A percentile compares a stretch with the other conserved stretches of the same genome.
Evolutionary conservation across 768 basidiomycete species (phyloP).

Genomic region (Chiua virens): DNA sequence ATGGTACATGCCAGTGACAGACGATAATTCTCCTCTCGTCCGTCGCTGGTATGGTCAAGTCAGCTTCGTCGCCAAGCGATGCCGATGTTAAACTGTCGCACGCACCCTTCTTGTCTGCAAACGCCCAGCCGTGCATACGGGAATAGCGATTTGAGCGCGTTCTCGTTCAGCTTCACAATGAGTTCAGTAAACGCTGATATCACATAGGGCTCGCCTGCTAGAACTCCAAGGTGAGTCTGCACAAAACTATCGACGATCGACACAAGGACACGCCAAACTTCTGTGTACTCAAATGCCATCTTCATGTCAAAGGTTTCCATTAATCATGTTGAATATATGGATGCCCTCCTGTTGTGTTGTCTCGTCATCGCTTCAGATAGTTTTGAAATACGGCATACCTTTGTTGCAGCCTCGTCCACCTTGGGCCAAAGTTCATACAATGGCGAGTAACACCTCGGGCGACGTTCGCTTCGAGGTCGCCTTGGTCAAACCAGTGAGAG

Average conservation of each 20-base stretch:
- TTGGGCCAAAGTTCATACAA: constrained; percentile 62
- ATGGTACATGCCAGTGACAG: constrained; percentile 68
- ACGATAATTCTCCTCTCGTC: constrained; percentile 65
- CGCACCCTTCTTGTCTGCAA: constrained; percentile 54
- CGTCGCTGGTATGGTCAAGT: constrained; percentile 15
- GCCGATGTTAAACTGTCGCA: background rate
- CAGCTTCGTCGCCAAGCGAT: background rate
- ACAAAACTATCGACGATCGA: too few species aligned
- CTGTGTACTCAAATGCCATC: constrained; percentile 23
- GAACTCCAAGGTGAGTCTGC: background rate
- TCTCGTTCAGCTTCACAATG: constrained; percentile 90
- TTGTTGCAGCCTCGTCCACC: constrained; percentile 33
- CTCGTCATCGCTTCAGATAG: background rate
- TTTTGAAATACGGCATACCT: constrained; percentile 29
- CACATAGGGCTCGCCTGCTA: constrained; percentile 49
- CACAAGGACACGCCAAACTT: constrained; percentile 23
- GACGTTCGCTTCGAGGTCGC: constrained; percentile 69
- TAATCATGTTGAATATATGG: constrained; percentile 71
- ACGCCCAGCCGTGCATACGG: constrained; percentile 95
- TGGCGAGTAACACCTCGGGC: constrained; percentile 63
- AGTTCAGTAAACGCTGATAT: constrained; percentile 83
- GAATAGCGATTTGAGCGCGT: constrained; percentile 88
- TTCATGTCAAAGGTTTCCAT: constrained; percentile 70
- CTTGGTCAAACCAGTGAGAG: constrained; percentile 51
- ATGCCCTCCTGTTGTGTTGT: constrained; percentile 20